Evolutionary conservation across 306 rosid species (phyloP), one percentile per base, ranked within the genome.

Genomic region (Lathyrus aphaca): DNA sequence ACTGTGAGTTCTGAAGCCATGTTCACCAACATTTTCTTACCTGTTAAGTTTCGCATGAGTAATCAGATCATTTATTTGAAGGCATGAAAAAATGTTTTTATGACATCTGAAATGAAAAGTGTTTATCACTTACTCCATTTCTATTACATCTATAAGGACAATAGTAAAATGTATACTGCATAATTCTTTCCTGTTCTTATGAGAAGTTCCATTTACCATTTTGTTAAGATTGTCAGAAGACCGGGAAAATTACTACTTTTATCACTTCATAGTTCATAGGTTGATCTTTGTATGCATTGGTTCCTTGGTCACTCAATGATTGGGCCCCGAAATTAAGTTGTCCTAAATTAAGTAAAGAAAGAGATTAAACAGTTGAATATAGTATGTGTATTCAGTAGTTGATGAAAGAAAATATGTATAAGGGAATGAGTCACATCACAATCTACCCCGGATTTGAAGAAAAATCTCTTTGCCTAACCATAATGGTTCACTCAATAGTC

Each of bases 1-100:
- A 91, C 96, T 2, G 99, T 95, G 79, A 84, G 92, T 78, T 75
- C 72, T 62, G 19, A 54, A 46, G 39, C 48, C 51, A 11, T 10
- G 10, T 62, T 68, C 44, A 50, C 53, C 44, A 15, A 7, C 38
- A 43, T 21, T 73, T 56, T 56, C 32, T 35, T 18, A 6, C 7
- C 53, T 35, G 58, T 51, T 5, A 10, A 42, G 55, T 42, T 79
- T 27, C 23, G 23, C 23, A 23, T 38, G 10, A 14, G 63, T 29
- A 13, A 29, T 29, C 10, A 19, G 3, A 18, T 19, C 13, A 19
- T 51, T 9, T 17, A 7, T 0, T 50, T 9, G 14, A 51, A 18
- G 6, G 29, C 4, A 49, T 8, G 25, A 17, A 18, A 18, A 25
- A 15, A 4, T 18, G 8, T 16, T 18, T 35, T 29, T 50, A 2